Evolutionary conservation across 2,329 filamentous ascomycete species (phyloP).

Genomic region (Sporothrix luriei): DNA sequence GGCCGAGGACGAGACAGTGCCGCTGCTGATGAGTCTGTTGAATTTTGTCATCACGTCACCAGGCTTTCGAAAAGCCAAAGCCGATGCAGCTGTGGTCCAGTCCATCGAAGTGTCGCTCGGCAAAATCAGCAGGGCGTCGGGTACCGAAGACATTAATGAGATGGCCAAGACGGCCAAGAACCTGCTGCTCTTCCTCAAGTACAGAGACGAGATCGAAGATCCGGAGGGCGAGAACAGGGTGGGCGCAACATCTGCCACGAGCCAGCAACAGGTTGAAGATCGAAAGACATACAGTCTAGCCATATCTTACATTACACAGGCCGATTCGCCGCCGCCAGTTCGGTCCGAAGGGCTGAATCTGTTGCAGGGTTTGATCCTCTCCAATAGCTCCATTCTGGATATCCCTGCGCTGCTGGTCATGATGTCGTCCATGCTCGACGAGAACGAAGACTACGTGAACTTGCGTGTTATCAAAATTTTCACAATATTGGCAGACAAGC

Average conservation of each 20-base stretch:
- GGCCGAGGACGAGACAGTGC: constrained; percentile 52
- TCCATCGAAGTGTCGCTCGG: constrained; percentile 55
- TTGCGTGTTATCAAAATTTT: constrained; percentile 68
- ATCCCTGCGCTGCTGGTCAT: constrained; percentile 66
- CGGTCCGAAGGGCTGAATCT: constrained; percentile 66
- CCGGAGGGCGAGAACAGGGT: constrained; percentile 40
- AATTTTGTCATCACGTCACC: constrained; percentile 63
- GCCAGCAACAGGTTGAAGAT: constrained; percentile 59
- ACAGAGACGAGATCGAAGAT: constrained; percentile 57
- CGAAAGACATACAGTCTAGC: constrained; percentile 64
- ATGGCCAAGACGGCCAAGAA: constrained; percentile 58
- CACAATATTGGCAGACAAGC: constrained; percentile 61
- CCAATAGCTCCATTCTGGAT: constrained; percentile 62
- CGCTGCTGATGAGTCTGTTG: constrained; percentile 62
- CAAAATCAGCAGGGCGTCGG: constrained; percentile 46
- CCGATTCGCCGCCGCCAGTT: constrained; percentile 67
- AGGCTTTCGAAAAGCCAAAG: constrained; percentile 55
- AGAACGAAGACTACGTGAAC: constrained; percentile 72
- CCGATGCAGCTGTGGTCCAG: constrained; percentile 48
- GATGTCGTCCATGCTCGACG: constrained; percentile 64
- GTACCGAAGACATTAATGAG: constrained; percentile 43
- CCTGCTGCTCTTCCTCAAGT: constrained; percentile 58
- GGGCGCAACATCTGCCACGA: constrained; percentile 40
- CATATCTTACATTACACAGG: constrained; percentile 63
- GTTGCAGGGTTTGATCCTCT: constrained; percentile 58